Conservation (phyloP, 192 early-diverging fungal species). For the Coemansia sp. region DNA sequence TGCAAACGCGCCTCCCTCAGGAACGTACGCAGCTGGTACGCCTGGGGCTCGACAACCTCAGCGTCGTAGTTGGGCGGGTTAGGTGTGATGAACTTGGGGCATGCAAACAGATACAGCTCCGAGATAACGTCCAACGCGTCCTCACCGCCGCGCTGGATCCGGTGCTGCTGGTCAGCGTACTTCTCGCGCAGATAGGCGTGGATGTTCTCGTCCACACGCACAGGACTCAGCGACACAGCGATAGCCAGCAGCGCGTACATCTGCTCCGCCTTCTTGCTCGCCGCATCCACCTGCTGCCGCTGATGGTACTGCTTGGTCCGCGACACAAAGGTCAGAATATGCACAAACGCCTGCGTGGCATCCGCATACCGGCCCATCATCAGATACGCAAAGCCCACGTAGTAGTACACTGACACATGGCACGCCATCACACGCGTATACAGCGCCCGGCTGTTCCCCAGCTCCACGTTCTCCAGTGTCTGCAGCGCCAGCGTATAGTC, state of each 20-base stretch:
- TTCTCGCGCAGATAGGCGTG: conserved; percentile 88
- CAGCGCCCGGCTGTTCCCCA: conserved; percentile 87
- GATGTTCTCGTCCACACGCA: conserved; percentile 91
- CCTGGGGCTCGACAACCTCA: conserved; percentile 58
- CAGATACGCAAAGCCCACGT: conserved; percentile 96
- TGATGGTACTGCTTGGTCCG: conserved; percentile 95
- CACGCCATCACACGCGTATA: conserved; percentile 96
- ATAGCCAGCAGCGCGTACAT: conserved; percentile 94
- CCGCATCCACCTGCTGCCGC: conserved; percentile 87
- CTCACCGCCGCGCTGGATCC: conserved; percentile 86
- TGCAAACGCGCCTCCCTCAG: conserved; percentile 84
- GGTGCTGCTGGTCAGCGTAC: conserved; percentile 87
- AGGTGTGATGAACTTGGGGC: conserved; percentile 95
- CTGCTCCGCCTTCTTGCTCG: conserved; percentile 92
- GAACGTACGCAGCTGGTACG: conserved; percentile 87
- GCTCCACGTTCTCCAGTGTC: conserved; percentile 95
- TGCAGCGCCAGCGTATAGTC: conserved; percentile 96
- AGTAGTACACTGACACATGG: conserved; percentile 97
- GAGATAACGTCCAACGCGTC: conserved; percentile 81
- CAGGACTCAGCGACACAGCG: conserved; percentile 90
- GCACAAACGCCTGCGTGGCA: conserved; percentile 89
- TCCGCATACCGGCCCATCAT: conserved; percentile 98
- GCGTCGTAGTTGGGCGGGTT: conserved; percentile 81
- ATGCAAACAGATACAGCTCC: conserved; percentile 89
- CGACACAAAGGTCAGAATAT: conserved; percentile 87